Evolutionary conservation across 2,329 filamentous ascomycete species (phyloP).

Genomic region (Clonostachys solani): DNA sequence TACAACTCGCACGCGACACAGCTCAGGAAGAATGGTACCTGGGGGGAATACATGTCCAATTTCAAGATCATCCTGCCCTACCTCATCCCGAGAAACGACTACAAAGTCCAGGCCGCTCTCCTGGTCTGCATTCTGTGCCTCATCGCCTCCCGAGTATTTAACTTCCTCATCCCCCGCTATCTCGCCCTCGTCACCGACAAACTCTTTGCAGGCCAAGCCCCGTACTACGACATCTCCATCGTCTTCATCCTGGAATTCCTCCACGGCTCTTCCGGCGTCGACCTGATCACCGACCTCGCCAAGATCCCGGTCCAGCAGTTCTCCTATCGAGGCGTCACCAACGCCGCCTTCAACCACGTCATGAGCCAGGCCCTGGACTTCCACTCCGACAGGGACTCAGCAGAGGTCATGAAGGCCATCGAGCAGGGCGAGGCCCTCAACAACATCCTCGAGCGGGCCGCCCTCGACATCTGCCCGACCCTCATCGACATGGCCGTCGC

Average conservation of each 20-base stretch:
- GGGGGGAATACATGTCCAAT: constrained; percentile 20
- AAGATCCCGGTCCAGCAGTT: constrained; percentile 28
- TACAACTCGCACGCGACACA: constrained; percentile 10
- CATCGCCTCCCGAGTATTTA: constrained; percentile 13
- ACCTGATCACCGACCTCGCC: constrained; percentile 12
- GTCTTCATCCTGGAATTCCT: background rate
- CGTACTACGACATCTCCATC: background rate
- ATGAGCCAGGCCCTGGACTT: constrained; percentile 69
- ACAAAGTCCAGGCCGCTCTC: constrained; percentile 20
- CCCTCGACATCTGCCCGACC: constrained; percentile 59
- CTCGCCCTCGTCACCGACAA: constrained; percentile 22
- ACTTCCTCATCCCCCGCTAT: constrained; percentile 22
- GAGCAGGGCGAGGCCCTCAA: constrained; percentile 58
- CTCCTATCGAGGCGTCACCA: constrained; percentile 50
- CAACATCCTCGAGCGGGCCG: constrained; percentile 52
- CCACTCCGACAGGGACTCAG: constrained; percentile 61
- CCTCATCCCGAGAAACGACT: constrained; percentile 20
- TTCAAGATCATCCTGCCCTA: constrained; percentile 22
- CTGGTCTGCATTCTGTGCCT: constrained; percentile 14
- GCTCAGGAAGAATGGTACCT: constrained; percentile 19
- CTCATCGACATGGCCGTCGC: constrained; percentile 58
- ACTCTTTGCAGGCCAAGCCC: constrained; percentile 3
- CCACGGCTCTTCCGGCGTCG: constrained; percentile 5
- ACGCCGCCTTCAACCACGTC: constrained; percentile 61
- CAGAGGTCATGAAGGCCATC: constrained; percentile 61